phyloP scores from a whole-genome alignment of 345 rosid genomes.

The Heritiera fomes region DNA sequence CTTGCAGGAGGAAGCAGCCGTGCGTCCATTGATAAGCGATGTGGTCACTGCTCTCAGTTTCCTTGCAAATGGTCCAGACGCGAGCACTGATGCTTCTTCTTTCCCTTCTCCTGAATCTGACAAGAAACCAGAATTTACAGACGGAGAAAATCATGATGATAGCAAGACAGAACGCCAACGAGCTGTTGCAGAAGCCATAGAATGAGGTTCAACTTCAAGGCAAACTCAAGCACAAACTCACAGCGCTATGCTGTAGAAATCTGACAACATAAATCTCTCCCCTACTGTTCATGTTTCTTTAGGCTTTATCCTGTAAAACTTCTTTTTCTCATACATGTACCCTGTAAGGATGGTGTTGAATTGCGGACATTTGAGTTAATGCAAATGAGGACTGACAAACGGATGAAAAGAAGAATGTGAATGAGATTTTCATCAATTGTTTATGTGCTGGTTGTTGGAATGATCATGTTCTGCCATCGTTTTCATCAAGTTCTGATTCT shows the following conservation, averaged over 20 bases:
- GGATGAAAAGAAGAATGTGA: background rate
- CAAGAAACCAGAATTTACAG: background rate
- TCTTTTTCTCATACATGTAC: background rate
- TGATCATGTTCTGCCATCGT: too few relatives aligned
- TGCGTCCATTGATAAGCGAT: conserved; percentile 78
- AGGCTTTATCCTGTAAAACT: too few relatives aligned
- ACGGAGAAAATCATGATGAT: conserved; percentile 14
- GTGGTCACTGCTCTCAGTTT: conserved; percentile 77
- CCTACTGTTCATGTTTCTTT: background rate
- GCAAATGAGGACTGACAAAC: background rate
- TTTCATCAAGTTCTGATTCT: too few relatives aligned
- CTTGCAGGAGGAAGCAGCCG: conserved; percentile 66
- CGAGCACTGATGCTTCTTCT: background rate
- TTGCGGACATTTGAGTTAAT: conserved; percentile 1
- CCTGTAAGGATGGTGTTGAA: background rate
- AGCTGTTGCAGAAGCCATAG: conserved; percentile 72
- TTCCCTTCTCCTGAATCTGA: conserved; percentile 9
- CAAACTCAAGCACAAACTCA: conserved; percentile 26
- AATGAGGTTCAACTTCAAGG: conserved; percentile 59
- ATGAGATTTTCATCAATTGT: background rate
- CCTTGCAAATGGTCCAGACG: conserved; percentile 44
- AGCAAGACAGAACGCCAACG: conserved; percentile 41
- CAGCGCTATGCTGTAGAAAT: conserved; percentile 14
- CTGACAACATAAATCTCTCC: background rate
- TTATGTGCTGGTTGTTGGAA: background rate